Conservation (phyloP, 2,329 filamentous ascomycete species). For the Fusarium nanum region DNA sequence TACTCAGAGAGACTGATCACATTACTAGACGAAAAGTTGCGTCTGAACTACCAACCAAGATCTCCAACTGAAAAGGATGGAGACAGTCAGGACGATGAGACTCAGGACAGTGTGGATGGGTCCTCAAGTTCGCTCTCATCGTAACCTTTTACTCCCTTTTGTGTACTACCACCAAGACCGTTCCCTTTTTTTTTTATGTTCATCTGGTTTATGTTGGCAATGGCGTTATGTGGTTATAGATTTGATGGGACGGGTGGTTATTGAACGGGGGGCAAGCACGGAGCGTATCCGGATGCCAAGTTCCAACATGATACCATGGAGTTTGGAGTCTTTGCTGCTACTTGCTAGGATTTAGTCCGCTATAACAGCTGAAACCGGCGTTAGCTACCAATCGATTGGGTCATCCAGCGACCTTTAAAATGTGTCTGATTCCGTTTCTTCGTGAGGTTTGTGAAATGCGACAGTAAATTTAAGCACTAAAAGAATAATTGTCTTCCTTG, state of each 20-base stretch:
- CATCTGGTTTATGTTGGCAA: slow-evolving; percentile 7
- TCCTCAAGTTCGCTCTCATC: slow-evolving; percentile 53
- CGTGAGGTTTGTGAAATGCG: not conserved
- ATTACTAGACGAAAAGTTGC: slow-evolving; percentile 78
- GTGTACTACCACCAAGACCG: slow-evolving; percentile 3
- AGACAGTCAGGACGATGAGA: slow-evolving; percentile 40
- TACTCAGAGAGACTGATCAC: slow-evolving; percentile 79
- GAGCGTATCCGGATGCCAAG: slow-evolving; percentile 35
- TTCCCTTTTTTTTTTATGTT: slow-evolving; percentile 18
- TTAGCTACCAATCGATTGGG: slow-evolving; percentile 7
- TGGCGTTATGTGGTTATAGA: slow-evolving; percentile 38
- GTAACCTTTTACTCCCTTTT: slow-evolving; percentile 26
- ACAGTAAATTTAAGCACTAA: not conserved
- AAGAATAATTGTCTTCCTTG: not conserved
- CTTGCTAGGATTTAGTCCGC: slow-evolving; percentile 30
- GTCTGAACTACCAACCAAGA: slow-evolving; percentile 56
- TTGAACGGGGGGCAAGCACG: slow-evolving; percentile 29
- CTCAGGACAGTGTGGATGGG: slow-evolving; percentile 51
- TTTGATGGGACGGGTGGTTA: slow-evolving; percentile 34
- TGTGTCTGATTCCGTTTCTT: not conserved
- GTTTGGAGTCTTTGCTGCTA: slow-evolving; percentile 43
- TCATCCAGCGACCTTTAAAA: not conserved
- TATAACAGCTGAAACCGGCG: slow-evolving; percentile 24
- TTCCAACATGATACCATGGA: slow-evolving; percentile 54
- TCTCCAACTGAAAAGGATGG: slow-evolving; percentile 45